Evolutionary conservation across 2,329 filamentous ascomycete species (phyloP).

Genomic region (Nectriaceae sp.): DNA sequence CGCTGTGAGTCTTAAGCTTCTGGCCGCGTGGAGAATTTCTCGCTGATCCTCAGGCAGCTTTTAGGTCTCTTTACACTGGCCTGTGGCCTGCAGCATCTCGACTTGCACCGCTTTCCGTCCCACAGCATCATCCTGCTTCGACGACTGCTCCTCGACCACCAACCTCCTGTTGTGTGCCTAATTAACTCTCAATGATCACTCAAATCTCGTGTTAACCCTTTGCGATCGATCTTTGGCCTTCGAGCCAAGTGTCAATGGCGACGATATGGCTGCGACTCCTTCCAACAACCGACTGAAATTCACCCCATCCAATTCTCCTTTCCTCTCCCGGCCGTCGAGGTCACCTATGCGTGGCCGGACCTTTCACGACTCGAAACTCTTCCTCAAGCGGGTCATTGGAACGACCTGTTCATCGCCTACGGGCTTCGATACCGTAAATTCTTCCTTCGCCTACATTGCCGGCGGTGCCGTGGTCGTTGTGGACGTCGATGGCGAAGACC

Average conservation of each 20-base stretch:
- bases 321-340: constrained; percentile 60
- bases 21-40: not conserved
- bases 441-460: constrained; percentile 86
- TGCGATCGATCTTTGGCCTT: constrained; percentile 10
- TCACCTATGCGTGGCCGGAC: constrained; percentile 59
- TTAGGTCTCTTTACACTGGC: not conserved
- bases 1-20: constrained; percentile 1
- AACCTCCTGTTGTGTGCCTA: constrained; percentile 2
- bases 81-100: constrained; percentile 1
- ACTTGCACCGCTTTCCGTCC: constrained; percentile 5
- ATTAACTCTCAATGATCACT: constrained; percentile 12
- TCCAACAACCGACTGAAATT: constrained; percentile 62
- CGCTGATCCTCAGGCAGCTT: not conserved
- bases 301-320: constrained; percentile 78
- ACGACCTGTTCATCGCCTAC: constrained; percentile 84
- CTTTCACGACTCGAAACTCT: constrained; percentile 60
- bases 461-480: constrained; percentile 93
- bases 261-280: constrained; percentile 60
- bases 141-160: not conserved
- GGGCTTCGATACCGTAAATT: constrained; percentile 79
- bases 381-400: constrained; percentile 82
- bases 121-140: not conserved
- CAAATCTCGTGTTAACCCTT: constrained; percentile 9
- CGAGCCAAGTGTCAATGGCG: constrained; percentile 49
- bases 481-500: constrained; percentile 68